Evolutionary conservation across 805 yeast genomes (phyloP).

Genomic region (Saturnispora quitensis): DNA sequence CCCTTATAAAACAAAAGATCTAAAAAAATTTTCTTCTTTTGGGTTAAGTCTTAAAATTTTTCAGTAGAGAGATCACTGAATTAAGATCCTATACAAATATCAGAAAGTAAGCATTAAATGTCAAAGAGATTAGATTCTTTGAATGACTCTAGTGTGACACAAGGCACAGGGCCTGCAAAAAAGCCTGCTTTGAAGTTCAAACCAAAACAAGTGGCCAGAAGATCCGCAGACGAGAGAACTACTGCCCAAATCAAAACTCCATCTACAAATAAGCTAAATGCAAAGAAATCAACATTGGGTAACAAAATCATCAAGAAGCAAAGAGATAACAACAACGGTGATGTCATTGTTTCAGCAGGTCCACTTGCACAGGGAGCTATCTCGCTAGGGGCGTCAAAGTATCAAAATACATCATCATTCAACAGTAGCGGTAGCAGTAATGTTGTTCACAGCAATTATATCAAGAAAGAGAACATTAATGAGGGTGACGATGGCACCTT

Average conservation of each 20-base stretch:
- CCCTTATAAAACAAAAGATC: background rate
- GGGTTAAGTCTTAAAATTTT: background rate
- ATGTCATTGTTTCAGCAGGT: constrained; percentile 54
- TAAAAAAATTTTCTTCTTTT: constrained; percentile 2
- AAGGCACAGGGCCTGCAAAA: background rate
- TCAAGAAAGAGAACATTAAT: constrained; percentile 1
- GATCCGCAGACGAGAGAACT: constrained; percentile 67
- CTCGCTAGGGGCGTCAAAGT: constrained; percentile 28
- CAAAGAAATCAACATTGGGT: background rate
- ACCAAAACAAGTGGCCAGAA: constrained; percentile 82
- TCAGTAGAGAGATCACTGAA: background rate
- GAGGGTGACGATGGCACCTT: background rate
- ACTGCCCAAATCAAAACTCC: constrained; percentile 14
- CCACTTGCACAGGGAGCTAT: constrained; percentile 63
- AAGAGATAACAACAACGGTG: constrained; percentile 15
- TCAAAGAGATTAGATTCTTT: constrained; percentile 28
- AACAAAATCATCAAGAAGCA: background rate
- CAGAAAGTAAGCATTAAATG: background rate
- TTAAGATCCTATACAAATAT: background rate
- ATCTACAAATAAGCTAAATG: background rate
- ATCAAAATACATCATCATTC: constrained; percentile 3
- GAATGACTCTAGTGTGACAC: background rate
- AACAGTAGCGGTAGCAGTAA: background rate
- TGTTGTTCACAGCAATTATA: background rate
- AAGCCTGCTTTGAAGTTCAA: constrained; percentile 63